phyloP scores from a whole-genome alignment of 176 grass and related monocot genomes.

The Carex myosuroides region DNA sequence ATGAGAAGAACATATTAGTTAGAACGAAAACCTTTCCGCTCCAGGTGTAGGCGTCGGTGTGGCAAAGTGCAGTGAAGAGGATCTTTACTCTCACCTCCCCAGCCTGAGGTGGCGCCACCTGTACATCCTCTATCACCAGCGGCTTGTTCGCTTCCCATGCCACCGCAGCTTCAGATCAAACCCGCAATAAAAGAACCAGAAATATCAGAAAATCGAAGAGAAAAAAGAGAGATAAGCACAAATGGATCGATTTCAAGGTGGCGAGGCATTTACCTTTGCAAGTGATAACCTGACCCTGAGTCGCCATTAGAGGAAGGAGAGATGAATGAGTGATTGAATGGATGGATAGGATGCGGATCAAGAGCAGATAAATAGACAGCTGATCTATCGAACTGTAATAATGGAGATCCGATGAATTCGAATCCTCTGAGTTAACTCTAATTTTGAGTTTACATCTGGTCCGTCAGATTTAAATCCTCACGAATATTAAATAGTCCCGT shows the following conservation, averaged over 20 bases:
- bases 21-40: constrained; percentile 75
- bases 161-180: constrained; percentile 60
- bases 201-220: background rate
- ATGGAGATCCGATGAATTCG: background rate
- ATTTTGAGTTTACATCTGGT: too few species aligned
- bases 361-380: background rate
- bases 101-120: constrained; percentile 95
- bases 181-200: background rate
- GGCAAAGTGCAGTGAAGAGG: constrained; percentile 85
- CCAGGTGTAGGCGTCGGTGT: constrained; percentile 98
- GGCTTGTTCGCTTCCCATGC: constrained; percentile 86
- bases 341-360: constrained; percentile 7
- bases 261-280: constrained; percentile 59
- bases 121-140: constrained; percentile 85
- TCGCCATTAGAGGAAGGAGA: constrained; percentile 30
- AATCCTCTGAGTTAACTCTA: too few species aligned
- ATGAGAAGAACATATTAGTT: background rate
- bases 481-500: too few species aligned
- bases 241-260: background rate
- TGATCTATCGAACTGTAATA: background rate
- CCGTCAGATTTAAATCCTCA: too few species aligned
- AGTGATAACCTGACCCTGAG: constrained; percentile 87
- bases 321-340: background rate
- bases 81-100: constrained; percentile 93
- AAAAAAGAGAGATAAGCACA: background rate